These are phyloP conservation scores for Xylaria multiplex DNA, from an alignment of 2,329 filamentous ascomycete species.

Conservation along the genomic window DNA sequence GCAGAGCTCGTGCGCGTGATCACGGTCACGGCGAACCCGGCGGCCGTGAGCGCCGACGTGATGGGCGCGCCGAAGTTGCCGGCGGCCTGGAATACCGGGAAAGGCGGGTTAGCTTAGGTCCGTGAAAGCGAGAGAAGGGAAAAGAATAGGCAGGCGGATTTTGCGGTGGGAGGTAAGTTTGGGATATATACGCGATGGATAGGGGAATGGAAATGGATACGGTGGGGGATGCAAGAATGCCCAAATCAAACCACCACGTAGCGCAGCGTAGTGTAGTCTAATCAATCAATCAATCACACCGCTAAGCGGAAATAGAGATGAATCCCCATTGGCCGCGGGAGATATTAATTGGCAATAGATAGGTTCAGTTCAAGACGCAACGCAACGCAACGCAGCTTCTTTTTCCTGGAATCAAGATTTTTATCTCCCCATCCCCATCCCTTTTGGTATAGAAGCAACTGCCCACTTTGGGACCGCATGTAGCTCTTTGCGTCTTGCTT, in stretches of 20 bases:
- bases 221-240: not conserved
- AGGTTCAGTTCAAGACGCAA: not conserved
- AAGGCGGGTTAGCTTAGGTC: not conserved
- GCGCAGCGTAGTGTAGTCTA: not conserved
- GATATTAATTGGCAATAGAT: no score
- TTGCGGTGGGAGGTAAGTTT: not conserved
- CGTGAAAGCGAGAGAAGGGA: no score
- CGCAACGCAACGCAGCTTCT: no score
- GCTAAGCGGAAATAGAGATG: not conserved
- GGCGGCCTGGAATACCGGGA: constrained; percentile 36
- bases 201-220: not conserved
- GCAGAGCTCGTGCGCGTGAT: constrained; percentile 41
- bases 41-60: constrained; percentile 40
- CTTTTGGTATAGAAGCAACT: no score
- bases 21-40: constrained; percentile 43
- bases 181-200: no score
- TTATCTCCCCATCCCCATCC: no score
- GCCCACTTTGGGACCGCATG: not conserved
- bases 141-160: not conserved
- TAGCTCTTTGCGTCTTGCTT: no score
- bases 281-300: not conserved
- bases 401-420: not conserved
- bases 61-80: constrained; percentile 47
- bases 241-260: not conserved
- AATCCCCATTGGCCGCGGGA: not conserved